Base-by-base conservation (phyloP, 306 rosid genomes). In the Rosa rugosa region DNA sequence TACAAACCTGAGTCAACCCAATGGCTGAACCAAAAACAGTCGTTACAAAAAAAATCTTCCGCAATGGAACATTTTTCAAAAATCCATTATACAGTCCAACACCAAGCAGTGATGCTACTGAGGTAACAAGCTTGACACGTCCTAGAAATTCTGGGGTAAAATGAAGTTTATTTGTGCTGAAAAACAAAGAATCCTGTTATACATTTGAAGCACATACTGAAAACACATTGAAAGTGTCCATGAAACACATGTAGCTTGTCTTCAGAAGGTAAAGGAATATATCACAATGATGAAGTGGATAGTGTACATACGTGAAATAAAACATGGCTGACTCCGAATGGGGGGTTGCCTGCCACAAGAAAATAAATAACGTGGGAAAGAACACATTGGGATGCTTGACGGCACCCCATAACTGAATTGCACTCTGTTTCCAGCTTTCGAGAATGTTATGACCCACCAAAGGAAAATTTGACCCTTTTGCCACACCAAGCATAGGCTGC, bases 301-400 rank as follows among this genome's bases (percentile, higher is more conserved):
- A 65, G 25, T 72, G 78, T 66, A 81, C 98, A 67, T 93, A 95
- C 99, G 80, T 85, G 85, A 91, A 95, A 87, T 82, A 95, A 84
- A 95, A 95, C 98, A 93, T 95, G 54, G 98, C 99, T 51, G 98
- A 95, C 73, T 95, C 99, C n/a, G 98, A 95, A 11, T 95, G 99
- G 0, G 99, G 99, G 40, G 99, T 95, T 82, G 97, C 91, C 90
- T 95, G 99, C 99, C 99, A 95, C 88, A 93, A 84, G 88, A 95
- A 93, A 86, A 95, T 88, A 85, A 95, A 95, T 77, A 93, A 73
- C 1, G 97, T 93, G 54, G 99, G 99, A 80, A 95, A 92, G 72
- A 93, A 85, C 60, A 95, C 90, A 79, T 81, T 85, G 75, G 93
- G 97, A 84, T 87, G 93, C 83, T 82, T 88, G 56, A 93, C 86